Evolutionary conservation across 495 filamentous ascomycete species (phyloP), one percentile per base, ranked within the genome.

Genomic region (Aspergillus indologenus): DNA sequence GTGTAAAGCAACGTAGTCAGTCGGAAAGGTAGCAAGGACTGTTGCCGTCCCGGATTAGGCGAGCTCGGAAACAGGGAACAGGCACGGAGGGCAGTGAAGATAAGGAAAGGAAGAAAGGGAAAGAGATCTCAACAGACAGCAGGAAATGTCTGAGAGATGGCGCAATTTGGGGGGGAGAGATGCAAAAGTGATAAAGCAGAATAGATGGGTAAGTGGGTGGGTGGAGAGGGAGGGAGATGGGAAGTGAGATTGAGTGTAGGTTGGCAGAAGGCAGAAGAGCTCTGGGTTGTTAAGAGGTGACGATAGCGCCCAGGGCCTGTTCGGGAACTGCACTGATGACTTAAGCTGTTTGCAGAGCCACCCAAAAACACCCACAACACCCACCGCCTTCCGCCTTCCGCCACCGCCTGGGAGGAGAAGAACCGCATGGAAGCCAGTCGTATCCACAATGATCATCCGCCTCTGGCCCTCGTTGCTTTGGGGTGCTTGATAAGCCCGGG

Each of bases 341-440:
- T 65, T 76, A 75, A 77, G 71, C 74, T 51, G 48, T 51, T 40
- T 51, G 48, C 48, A 53, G 57, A 23, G 31, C 54, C 54, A 14
- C 26, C n/a, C n/a, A n/a, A n/a, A n/a, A n/a, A n/a, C n/a, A n/a
- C n/a, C n/a, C n/a, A n/a, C 49, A 52, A 67, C 68, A 71, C 64
- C 52, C 24, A 58, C 29, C 34, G 49, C 5, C 62, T 66, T 68
- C 64, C 54, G 59, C 40, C 44, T 50, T 57, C 67, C 70, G 66
- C 69, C 69, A 69, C 69, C 70, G 64, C 62, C 69, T 56, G 42
- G 57, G 48, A n/a, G n/a, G n/a, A n/a, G 60, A 23, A 62, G 72
- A 76, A 77, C 59, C 67, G 56, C 45, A 77, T 76, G 73, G 75
- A 77, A 77, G 56, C 69, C 63, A 59, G 68, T 75, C 68, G 73